phyloP scores from a whole-genome alignment of 805 yeast genomes.

The Candida broadrunensis region DNA sequence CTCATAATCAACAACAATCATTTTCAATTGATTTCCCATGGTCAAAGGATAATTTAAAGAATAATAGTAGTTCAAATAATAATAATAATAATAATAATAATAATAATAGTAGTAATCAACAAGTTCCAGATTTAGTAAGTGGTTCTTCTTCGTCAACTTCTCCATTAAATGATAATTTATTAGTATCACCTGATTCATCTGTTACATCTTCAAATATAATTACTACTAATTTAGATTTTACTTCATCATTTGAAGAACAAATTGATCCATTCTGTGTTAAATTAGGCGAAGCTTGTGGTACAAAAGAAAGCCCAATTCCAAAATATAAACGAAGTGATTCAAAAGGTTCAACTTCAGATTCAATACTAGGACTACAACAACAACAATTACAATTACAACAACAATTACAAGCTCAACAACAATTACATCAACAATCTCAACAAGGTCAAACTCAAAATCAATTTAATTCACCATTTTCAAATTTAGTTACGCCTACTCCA shows the following conservation, averaged over 20 bases:
- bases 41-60: conserved; percentile 20
- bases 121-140: conserved; percentile 34
- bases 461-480: conserved; percentile 18
- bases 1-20: conserved; percentile 1
- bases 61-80: not conserved
- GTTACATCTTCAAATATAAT: conserved; percentile 10
- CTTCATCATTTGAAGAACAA: conserved; percentile 56
- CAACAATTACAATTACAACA: not conserved
- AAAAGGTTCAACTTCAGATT: not conserved
- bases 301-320: conserved; percentile 66
- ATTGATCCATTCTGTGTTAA: conserved; percentile 73
- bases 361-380: not conserved
- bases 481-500: conserved; percentile 15
- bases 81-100: not conserved
- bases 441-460: not conserved
- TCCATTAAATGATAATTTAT: conserved; percentile 35
- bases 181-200: conserved; percentile 31
- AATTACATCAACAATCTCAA: not conserved
- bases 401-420: conserved; percentile 1
- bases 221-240: conserved; percentile 13
- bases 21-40: conserved; percentile 59
- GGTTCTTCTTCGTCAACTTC: conserved; percentile 36
- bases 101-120: conserved; percentile 2
- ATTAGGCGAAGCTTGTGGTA: conserved; percentile 81
- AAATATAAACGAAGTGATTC: conserved; percentile 21